A percentile compares a stretch with the other conserved stretches of the same genome.
Evolutionary conservation across 1,284 basidiomycete species (phyloP).

Genomic region (Rhodotorula sp.): DNA sequence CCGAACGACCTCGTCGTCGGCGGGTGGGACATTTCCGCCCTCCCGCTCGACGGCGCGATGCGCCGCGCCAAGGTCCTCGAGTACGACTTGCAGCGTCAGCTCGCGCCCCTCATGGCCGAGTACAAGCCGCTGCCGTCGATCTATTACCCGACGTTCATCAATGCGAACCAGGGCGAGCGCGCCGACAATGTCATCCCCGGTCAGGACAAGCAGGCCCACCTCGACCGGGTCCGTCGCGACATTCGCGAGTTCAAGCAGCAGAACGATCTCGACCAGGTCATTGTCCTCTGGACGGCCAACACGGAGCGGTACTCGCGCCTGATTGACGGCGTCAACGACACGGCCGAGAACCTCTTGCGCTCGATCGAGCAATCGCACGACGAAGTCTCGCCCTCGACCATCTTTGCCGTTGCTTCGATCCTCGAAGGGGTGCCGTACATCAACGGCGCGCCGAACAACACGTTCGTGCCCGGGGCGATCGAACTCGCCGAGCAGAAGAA

Average conservation of each 20-base stretch:
- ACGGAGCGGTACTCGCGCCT: conserved; percentile 97
- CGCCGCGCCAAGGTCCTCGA: conserved; percentile 88
- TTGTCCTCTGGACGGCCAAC: conserved; percentile 64
- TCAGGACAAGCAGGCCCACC: conserved; percentile 80
- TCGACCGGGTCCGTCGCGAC: conserved; percentile 87
- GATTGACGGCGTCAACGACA: conserved; percentile 92
- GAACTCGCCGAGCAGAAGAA: conserved; percentile 83
- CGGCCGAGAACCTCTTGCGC: conserved; percentile 79
- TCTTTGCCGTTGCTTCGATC: conserved; percentile 94
- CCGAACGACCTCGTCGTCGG: conserved; percentile 97
- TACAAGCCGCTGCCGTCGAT: conserved; percentile 88
- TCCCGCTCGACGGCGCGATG: conserved; percentile 88
- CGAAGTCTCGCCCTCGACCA: conserved; percentile 90
- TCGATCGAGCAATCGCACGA: conserved; percentile 80
- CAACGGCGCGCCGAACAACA: conserved; percentile 75
- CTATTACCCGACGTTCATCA: conserved; percentile 77
- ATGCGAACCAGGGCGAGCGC: conserved; percentile 94
- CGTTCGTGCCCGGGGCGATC: conserved; percentile 94
- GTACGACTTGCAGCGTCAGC: conserved; percentile 95
- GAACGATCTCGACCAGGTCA: conserved; percentile 72
- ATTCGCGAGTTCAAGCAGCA: conserved; percentile 88
- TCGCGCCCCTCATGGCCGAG: conserved; percentile 77
- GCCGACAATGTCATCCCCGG: conserved; percentile 90
- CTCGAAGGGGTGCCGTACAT: conserved; percentile 89
- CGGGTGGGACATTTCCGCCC: conserved; percentile 94